Evolutionary conservation across 2,329 filamentous ascomycete genomes (phyloP), one percentile per base, ranked within the genome.

Genomic region (Alternaria angustiovoidea): DNA sequence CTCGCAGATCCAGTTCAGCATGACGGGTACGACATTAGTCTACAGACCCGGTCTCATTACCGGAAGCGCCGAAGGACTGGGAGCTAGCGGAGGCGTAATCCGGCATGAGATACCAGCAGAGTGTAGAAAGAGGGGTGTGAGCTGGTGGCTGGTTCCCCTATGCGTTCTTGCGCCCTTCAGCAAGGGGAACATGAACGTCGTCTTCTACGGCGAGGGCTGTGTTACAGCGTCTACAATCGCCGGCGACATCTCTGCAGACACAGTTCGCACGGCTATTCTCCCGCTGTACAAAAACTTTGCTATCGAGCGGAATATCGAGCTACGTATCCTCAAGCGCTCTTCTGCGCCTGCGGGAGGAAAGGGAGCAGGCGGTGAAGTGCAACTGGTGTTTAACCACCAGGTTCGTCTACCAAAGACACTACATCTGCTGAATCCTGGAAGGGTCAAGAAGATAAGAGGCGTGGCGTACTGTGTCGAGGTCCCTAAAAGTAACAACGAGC

Each of bases 401-500:
- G 91, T 99, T 12, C 88, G 94, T 38, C 83, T 98, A 52, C 95
- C 95, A 11, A 97, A 96, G 83, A 99, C 95, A 38, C 83, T 99
- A 75, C 95, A 99, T 79, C 81, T 97, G 56, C 85, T 96, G 69
- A 91, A 88, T 64, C 88, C 94, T 0, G 95, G 95, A 7, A 85
- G 92, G 57, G 90, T 99, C 72, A 94, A 93, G 85, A 88, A 89
- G 69, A 91, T 99, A 67, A 87, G 94, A 57, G 95, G 95, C 60
- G 95, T 99, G 43, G 94, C 95, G 48, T 99, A 98, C 80, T 91
- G 91, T 56, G 93, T 92, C 1, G 95, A 96, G 47, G 94, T 98
- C 0, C 91, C 92, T 11, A 94, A 92, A 0, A 93, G 91, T 51
- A 97, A 97, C 78, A 99, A 98, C 76, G 92, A 91, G 63, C 87